Conservation (phyloP, 371 early-diverging fungal species). For the Mucor indicus region DNA sequence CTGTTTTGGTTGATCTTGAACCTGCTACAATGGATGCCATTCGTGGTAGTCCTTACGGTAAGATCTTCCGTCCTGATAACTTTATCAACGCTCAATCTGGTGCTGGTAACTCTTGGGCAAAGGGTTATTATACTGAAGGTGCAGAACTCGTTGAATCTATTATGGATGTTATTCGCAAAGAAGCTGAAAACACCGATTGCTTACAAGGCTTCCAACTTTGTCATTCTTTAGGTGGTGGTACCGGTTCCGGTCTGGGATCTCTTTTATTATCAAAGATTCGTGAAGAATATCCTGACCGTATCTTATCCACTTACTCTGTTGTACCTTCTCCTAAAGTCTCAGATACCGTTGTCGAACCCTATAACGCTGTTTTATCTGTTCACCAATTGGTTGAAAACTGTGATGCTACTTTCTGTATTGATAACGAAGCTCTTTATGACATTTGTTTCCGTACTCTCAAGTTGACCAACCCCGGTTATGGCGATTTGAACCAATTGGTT, state of each 20-base stretch:
- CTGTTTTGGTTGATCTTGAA: conserved; percentile 95
- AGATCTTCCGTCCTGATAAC: conserved; percentile 88
- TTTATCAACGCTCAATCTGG: conserved; percentile 87
- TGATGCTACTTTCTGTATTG: conserved; percentile 98
- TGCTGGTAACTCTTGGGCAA: conserved; percentile 95
- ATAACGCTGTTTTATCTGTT: conserved; percentile 88
- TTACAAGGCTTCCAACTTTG: conserved; percentile 90
- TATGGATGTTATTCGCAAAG: conserved; percentile 85
- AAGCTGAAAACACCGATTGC: conserved; percentile 85
- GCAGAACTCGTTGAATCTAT: conserved; percentile 88
- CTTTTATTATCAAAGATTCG: conserved; percentile 88
- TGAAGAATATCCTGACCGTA: conserved; percentile 94
- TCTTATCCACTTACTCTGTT: conserved; percentile 93
- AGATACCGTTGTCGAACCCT: conserved; percentile 93
- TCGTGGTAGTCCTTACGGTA: conserved; percentile 70
- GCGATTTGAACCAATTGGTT: conserved; percentile 83
- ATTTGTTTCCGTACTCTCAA: conserved; percentile 89
- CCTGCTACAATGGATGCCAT: conserved; percentile 99
- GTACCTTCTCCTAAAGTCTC: conserved; percentile 93
- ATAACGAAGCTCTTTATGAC: conserved; percentile 96
- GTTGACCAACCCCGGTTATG: conserved; percentile 78
- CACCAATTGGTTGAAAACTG: conserved; percentile 92
- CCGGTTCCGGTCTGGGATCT: conserved; percentile 91
- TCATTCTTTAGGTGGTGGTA: conserved; percentile 92
- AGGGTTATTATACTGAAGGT: conserved; percentile 93